A percentile compares a stretch with the other conserved stretches of the same genome.
Evolutionary conservation across 306 rosid species (phyloP).

Genomic region (Hylodesmum podocarpum): DNA sequence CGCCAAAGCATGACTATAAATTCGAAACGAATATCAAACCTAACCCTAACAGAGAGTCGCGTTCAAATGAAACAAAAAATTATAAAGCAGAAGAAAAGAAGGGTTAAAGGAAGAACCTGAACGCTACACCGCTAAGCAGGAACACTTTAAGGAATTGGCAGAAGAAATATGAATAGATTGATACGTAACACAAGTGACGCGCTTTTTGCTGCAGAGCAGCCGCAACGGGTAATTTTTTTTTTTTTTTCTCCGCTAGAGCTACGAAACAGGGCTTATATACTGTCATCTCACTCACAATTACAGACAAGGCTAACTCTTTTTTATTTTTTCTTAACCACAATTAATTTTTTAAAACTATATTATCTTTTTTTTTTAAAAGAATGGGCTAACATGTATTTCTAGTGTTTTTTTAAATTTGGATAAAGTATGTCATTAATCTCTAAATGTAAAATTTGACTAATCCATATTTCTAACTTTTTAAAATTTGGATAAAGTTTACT

Average conservation of each 20-base stretch:
- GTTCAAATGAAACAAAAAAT: neutral
- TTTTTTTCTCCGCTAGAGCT: neutral
- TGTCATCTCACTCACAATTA: neutral
- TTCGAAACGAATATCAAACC: neutral
- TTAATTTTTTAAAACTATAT: no score
- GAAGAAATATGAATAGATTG: neutral
- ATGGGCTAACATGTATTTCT: no score
- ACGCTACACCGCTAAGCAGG: neutral
- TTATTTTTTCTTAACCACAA: neutral
- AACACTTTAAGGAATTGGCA: neutral
- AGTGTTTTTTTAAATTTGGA: no score
- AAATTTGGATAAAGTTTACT: no score
- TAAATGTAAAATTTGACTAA: no score
- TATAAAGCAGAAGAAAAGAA: neutral
- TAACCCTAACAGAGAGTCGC: constrained; percentile 13
- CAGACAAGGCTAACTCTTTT: neutral
- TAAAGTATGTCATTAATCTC: no score
- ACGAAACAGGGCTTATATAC: neutral
- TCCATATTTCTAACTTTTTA: no score
- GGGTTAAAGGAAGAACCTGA: constrained; percentile 1
- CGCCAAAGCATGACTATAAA: neutral
- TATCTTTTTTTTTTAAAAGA: no score
- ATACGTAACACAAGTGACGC: neutral
- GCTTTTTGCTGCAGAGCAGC: neutral
- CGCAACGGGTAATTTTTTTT: neutral